Evolutionary conservation across 345 rosid species (phyloP).

Genomic region (Boechera stricta): DNA sequence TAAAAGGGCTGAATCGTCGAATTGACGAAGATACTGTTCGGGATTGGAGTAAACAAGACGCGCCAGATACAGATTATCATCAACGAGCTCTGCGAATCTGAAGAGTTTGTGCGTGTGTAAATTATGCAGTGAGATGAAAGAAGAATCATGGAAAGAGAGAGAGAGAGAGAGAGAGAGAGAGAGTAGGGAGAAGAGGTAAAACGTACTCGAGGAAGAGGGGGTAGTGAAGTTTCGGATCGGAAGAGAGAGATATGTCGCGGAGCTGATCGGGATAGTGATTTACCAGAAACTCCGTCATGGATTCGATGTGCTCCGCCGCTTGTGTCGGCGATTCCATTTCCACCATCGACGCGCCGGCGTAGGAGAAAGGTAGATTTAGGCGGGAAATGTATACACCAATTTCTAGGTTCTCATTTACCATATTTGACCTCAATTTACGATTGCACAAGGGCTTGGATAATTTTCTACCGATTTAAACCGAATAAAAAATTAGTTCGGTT

Average conservation of each 20-base stretch:
- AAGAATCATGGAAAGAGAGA: background rate
- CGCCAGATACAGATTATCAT: conserved; percentile 68
- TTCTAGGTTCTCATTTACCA: too few relatives aligned
- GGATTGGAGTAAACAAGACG: conserved; percentile 67
- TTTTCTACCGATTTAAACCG: too few relatives aligned
- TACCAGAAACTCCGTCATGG: conserved; percentile 67
- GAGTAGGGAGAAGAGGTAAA: background rate
- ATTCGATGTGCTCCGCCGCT: conserved; percentile 47
- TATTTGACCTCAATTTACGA: too few relatives aligned
- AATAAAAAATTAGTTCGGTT: too few relatives aligned
- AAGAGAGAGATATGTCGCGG: conserved; percentile 61
- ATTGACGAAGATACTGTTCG: conserved; percentile 54
- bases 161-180: background rate
- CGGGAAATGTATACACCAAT: conserved; percentile 20
- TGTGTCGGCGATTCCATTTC: conserved; percentile 40
- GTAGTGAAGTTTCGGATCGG: conserved; percentile 84
- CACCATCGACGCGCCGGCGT: conserved; percentile 25
- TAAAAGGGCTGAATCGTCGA: conserved; percentile 76
- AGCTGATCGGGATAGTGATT: conserved; percentile 64
- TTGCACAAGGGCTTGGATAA: too few relatives aligned
- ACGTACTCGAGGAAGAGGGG: conserved; percentile 74
- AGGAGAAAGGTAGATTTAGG: conserved; percentile 9
- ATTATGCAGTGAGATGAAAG: background rate
- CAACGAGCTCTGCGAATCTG: conserved; percentile 80
- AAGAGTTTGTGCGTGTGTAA: background rate